Base-by-base conservation (phyloP, 1,284 basidiomycete species). In the Malassezia globosa region DNA sequence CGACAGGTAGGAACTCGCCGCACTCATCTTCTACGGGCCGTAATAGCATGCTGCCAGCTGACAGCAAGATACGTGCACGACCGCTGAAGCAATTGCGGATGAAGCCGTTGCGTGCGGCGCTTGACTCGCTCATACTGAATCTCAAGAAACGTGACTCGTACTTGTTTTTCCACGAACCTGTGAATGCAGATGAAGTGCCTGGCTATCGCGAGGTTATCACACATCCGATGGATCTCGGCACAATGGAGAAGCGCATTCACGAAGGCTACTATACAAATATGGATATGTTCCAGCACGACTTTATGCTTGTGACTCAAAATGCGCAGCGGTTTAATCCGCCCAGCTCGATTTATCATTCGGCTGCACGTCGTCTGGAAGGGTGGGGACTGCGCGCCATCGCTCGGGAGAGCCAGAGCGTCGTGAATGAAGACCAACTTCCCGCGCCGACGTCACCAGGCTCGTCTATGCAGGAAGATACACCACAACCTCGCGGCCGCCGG, bases 221-320 rank as follows among this genome's bases (percentile, higher is more conserved):
- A 61, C 74, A 75, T 25, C 85, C 85, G 5, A 87, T 87, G 84
- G 85, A 87, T 60, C 76, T 87, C 52, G 83, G 83, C 0, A 87
- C 84, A 0, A 85, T 87, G 79, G 72, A 78, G 5, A 72, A 51
- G 48, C 59, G 56, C 25, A 42, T 67, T 7, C 42, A 59, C 13
- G 48, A 48, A 13, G 36, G 54, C 3, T 40, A 53, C 2, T 64
- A 64, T 53, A 55, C 46, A 21, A 53, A 54, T 36, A 60, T 67
- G 54, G 57, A 56, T 18, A 39, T 54, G 36, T 66, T 66, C 48
- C 55, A 55, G 43, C 42, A 46, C 24, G 66, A 71, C 37, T 61
- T 71, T 25, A 46, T 56, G 41, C 65, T 69, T 8, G 60, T 71
- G 16, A 54, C 62, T 19, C 41, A 44, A 11, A 71, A 71, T 25